A percentile compares a stretch with the other conserved stretches of the same genome.
Conservation (phyloP, 768 basidiomycete species). For the Xerocomus brunneocitrinus region DNA sequence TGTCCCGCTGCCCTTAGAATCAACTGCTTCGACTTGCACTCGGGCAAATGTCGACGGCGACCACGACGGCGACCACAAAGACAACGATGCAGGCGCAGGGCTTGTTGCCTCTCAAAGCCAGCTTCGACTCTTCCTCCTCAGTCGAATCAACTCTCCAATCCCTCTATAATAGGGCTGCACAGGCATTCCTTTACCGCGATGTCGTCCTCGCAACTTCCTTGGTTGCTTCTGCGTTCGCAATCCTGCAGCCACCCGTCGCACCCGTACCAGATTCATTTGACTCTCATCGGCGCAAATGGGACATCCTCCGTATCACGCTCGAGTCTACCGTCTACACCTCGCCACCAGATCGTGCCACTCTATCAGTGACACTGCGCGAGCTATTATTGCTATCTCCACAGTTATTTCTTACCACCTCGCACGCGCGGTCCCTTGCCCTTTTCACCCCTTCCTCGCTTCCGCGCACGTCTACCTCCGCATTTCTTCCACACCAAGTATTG, state of each 20-base stretch:
- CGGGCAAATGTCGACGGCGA: conserved; percentile 47
- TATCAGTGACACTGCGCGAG: conserved; percentile 51
- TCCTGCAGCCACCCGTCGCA: conserved; percentile 43
- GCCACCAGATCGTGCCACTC: conserved; percentile 33
- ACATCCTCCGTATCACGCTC: conserved; percentile 78
- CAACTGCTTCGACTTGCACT: conserved; percentile 12
- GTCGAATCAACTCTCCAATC: conserved; percentile 55
- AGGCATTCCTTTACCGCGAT: conserved; percentile 75
- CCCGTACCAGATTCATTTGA: conserved; percentile 38
- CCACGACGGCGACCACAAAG: conserved; percentile 35
- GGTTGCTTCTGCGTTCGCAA: conserved; percentile 61
- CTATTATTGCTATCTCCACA: conserved; percentile 56
- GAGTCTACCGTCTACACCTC: conserved; percentile 70
- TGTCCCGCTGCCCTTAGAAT: conserved; percentile 10
- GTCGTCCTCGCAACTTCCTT: conserved; percentile 61
- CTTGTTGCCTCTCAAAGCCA: conserved; percentile 36
- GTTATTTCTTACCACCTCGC: conserved; percentile 49
- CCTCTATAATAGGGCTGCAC: conserved; percentile 71
- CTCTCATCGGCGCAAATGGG: conserved; percentile 73
- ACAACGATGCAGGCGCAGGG: conserved; percentile 20
- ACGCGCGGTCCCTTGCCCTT: conserved; percentile 60
- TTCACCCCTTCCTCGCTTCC: conserved; percentile 52
- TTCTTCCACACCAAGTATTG: conserved; percentile 66
- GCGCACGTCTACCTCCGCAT: conserved; percentile 44
- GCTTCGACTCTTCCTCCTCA: conserved; percentile 19